Base-by-base conservation (phyloP, 2,329 filamentous ascomycete genomes). In the Fusarium sp. region DNA sequence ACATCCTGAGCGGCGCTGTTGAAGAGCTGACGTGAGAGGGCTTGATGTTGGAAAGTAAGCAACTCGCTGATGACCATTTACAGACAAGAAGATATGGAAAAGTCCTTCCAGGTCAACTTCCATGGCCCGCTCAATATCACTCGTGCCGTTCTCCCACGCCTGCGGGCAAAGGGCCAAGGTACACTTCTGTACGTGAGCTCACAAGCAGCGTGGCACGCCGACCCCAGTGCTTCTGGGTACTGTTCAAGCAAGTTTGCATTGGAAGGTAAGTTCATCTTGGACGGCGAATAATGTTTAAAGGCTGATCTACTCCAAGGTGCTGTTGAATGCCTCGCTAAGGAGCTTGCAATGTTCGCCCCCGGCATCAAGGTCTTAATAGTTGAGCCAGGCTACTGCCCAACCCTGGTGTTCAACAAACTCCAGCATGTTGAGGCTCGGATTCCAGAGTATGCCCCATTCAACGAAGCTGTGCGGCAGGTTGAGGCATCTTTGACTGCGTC, bases 351-450 rank as follows among this genome's bases (percentile, higher is more conserved):
- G 2, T 64, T 80, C 13, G 59, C 72, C 8, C 64, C 70, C 7
- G 80, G 78, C 1, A 74, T 87, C 35, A 79, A 82, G 22, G 76
- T 84, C 0, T 73, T 85, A 1, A 73, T 85, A 0, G 76, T 86
- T 4, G 84, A 86, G 58, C 85, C 77, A 11, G 77, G 77, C 1
- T 76, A 84, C 63, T 88, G 86, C 67, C 78, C 83, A 3, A 88
- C 85, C 0, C 78, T 79, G 0, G 81, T 84, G 0, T 83, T 87
- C 14, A 78, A 77, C 24, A 83, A 83, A 6, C 75, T 83, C 16
- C 77, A 73, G 18, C 76, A 82, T 13, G 77, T 80, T 1, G 75
- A 77, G 0, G 50, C 79, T 1, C 70, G 77, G 1, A 45, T 79
- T 1, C 52, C 75, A 0, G 76, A 78, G 4, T 84, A 83, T 37